Conservation (phyloP, 306 rosid genomes). For the Castanospermum australe region DNA sequence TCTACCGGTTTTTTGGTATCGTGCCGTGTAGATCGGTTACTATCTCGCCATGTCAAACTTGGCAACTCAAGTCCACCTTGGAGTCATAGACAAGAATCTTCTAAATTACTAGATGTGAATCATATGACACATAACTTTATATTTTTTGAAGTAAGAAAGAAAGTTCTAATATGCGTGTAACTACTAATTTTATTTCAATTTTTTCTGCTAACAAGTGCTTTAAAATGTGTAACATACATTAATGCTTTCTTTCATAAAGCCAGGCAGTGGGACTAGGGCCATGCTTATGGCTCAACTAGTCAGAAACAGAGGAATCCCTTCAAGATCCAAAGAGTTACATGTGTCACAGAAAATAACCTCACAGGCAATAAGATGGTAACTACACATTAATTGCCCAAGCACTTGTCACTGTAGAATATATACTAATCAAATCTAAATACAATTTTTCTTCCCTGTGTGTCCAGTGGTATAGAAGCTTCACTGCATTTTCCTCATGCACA, state of each 20-base stretch:
- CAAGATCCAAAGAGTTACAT: neutral
- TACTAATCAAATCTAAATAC: neutral
- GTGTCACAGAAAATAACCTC: neutral
- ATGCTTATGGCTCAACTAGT: neutral
- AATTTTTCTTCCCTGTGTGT: neutral
- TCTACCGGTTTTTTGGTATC: neutral
- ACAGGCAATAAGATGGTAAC: neutral
- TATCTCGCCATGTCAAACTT: slow-evolving; percentile 35
- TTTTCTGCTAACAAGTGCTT: neutral
- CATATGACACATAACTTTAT: neutral
- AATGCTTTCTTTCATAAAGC: neutral
- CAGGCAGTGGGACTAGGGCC: neutral
- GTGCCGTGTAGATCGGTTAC: neutral
- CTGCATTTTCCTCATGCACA: neutral
- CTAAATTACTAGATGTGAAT: neutral
- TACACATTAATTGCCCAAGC: neutral
- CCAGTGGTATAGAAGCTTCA: neutral
- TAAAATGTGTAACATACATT: neutral
- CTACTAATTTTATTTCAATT: neutral
- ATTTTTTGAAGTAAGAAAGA: neutral
- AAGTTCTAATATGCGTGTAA: neutral
- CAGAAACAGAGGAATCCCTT: neutral
- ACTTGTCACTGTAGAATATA: neutral
- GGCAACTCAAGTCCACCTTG: slow-evolving; percentile 22
- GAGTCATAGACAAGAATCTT: slow-evolving; percentile 19